Evolutionary conservation across 164 flowering plant genomes (phyloP).

Genomic region (Annona squamosa): DNA sequence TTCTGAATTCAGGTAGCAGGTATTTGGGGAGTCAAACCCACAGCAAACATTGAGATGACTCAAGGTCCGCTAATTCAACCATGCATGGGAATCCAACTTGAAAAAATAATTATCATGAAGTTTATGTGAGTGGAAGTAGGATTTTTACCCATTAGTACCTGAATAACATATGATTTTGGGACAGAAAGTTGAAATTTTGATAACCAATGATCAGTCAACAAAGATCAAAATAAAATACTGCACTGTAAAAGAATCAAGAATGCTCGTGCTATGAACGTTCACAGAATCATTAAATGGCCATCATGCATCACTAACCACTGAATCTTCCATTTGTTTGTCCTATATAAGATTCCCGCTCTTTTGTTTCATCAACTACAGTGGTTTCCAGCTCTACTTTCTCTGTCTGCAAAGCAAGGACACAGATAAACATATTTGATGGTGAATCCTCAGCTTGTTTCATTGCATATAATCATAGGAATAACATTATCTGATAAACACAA

Average conservation of each 20-base stretch:
- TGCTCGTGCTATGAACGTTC: background rate
- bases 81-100: too few relatives aligned
- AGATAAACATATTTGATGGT: background rate
- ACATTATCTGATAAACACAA: background rate
- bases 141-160: too few relatives aligned
- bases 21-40: too few relatives aligned
- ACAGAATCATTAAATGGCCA: background rate
- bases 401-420: slow-evolving; percentile 43
- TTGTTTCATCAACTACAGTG: slow-evolving; percentile 95
- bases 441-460: background rate
- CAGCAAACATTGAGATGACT: too few relatives aligned
- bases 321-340: slow-evolving; percentile 86
- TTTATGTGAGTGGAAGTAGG: too few relatives aligned
- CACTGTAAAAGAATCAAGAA: background rate
- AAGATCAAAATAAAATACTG: background rate
- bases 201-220: background rate
- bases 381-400: slow-evolving; percentile 97
- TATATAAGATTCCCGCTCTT: slow-evolving; percentile 73
- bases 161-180: too few relatives aligned
- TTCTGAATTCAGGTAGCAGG: too few relatives aligned
- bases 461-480: background rate
- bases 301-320: slow-evolving; percentile 61
- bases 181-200: background rate
- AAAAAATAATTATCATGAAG: too few relatives aligned
- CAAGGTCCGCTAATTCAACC: too few relatives aligned